phyloP scores from a whole-genome alignment of 139 green algal species.

The Volvox africanus region DNA sequence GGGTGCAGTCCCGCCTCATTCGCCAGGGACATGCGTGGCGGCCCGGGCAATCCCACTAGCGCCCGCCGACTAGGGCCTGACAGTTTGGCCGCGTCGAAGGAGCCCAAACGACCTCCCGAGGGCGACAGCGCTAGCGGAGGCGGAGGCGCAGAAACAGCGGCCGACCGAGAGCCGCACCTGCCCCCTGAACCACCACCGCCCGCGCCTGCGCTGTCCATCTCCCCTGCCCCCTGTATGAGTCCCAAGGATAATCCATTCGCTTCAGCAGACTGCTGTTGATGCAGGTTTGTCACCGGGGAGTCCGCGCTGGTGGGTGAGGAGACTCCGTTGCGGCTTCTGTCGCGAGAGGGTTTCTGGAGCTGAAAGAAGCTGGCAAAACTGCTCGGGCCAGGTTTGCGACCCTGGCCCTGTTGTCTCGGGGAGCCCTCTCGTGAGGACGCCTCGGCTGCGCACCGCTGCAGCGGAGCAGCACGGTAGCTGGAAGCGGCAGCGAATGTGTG shows the following conservation, averaged over 20 bases:
- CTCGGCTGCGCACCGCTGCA: neutral
- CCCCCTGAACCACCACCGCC: neutral
- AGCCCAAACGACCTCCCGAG: neutral
- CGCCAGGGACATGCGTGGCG: conserved; percentile 18
- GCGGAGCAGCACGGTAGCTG: neutral
- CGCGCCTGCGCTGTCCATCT: neutral
- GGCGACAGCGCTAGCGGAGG: neutral
- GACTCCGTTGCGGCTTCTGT: neutral
- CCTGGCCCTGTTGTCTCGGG: neutral
- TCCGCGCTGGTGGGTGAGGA: neutral
- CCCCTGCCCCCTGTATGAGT: too few species aligned
- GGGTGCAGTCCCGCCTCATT: conserved; percentile 31
- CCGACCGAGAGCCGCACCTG: neutral
- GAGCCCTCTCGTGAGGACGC: conserved; percentile 5
- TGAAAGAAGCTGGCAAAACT: neutral
- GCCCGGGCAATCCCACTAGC: neutral
- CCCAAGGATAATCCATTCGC: too few species aligned
- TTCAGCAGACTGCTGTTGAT: neutral
- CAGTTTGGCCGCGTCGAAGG: neutral
- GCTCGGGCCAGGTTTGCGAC: neutral
- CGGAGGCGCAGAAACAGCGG: neutral
- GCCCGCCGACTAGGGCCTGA: neutral
- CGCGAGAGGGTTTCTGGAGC: neutral
- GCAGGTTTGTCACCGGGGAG: neutral
- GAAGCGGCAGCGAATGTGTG: neutral